Evolutionary conservation across 192 early-diverging fungal genomes (phyloP).

Genomic region (Rhizophagus sp.): DNA sequence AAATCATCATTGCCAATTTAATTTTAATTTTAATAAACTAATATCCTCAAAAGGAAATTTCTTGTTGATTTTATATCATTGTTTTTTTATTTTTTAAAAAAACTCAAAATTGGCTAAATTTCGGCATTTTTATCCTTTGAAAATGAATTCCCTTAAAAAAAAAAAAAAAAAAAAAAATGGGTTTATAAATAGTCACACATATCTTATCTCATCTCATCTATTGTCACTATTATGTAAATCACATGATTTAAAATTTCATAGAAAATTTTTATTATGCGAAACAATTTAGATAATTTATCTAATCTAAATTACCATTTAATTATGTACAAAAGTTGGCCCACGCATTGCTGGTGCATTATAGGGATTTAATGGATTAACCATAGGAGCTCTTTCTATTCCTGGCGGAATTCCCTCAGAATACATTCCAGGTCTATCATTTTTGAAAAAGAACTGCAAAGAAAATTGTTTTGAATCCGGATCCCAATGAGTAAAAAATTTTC

Average conservation of each 20-base stretch:
- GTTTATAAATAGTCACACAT: no score
- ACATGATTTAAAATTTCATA: no score
- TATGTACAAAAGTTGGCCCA: conserved; percentile 30
- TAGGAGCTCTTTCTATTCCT: conserved; percentile 24
- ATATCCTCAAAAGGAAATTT: not conserved
- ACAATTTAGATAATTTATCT: no score
- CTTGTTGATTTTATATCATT: not conserved
- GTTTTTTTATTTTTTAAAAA: not conserved
- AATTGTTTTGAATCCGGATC: conserved; percentile 87
- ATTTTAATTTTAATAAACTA: not conserved
- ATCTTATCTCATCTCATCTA: no score
- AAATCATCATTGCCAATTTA: not conserved
- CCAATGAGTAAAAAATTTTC: conserved; percentile 93
- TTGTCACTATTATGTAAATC: no score
- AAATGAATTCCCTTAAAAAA: not conserved
- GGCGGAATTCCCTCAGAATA: conserved; percentile 32
- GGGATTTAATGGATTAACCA: conserved; percentile 31
- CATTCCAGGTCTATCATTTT: conserved; percentile 48
- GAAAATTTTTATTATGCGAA: no score
- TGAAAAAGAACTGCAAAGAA: conserved; percentile 92
- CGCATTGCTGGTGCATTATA: conserved; percentile 31
- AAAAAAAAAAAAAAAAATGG: not conserved
- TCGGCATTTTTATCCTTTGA: not conserved
- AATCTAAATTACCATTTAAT: not conserved
- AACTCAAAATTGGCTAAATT: not conserved